phyloP scores from a whole-genome alignment of 176 grass and related monocot species.

The Musa acuminata region DNA sequence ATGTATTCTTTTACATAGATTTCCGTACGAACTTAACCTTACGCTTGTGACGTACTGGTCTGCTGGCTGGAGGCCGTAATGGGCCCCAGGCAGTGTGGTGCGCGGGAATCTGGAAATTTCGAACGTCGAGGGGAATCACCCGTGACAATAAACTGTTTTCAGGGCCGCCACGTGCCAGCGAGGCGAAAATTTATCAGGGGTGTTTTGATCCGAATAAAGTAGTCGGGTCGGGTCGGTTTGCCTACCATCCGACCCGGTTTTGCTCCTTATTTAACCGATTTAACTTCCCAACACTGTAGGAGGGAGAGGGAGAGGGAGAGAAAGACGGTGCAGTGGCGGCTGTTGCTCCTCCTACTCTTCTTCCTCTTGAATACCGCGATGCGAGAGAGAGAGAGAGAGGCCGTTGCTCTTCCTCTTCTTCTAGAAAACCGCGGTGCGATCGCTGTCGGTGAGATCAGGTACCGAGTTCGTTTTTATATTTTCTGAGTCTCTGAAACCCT shows the following conservation, averaged over 20 bases:
- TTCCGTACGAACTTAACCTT: too few relatives aligned
- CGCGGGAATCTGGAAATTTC: too few relatives aligned
- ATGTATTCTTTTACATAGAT: too few relatives aligned
- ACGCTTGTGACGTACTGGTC: too few relatives aligned
- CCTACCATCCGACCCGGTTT: not conserved
- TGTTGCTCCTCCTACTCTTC: not conserved
- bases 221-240: not conserved
- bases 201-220: not conserved
- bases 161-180: too few relatives aligned
- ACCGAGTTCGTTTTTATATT: not conserved
- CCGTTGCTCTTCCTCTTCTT: not conserved
- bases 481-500: not conserved
- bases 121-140: too few relatives aligned
- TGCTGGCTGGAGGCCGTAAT: too few relatives aligned
- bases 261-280: not conserved
- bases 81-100: too few relatives aligned
- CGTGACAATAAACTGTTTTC: too few relatives aligned
- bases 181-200: too few relatives aligned
- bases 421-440: not conserved
- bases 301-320: not conserved
- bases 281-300: not conserved
- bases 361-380: not conserved
- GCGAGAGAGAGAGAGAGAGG: not conserved
- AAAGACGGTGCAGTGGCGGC: not conserved
- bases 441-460: not conserved